These are phyloP conservation scores for Zarea fungicola DNA, from an alignment of 2,329 filamentous ascomycete genomes.

Conservation along the genomic window DNA sequence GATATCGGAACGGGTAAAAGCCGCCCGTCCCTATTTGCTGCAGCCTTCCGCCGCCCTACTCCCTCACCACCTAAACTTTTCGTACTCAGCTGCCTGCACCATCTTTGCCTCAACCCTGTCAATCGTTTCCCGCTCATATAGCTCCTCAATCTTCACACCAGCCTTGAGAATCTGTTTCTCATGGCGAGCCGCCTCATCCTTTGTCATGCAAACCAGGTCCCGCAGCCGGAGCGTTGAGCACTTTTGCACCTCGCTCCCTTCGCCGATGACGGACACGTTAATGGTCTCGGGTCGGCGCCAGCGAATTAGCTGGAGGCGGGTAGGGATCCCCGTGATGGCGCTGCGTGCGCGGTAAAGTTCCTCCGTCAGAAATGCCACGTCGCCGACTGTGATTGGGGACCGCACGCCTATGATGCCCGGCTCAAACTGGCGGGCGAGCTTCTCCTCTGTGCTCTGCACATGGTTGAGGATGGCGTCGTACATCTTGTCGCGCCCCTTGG, in stretches of 20 bases:
- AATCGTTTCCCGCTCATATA: constrained; percentile 68
- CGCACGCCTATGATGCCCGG: constrained; percentile 60
- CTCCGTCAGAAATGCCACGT: constrained; percentile 83
- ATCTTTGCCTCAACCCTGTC: constrained; percentile 61
- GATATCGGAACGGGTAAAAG: too few species aligned
- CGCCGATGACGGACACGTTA: constrained; percentile 56
- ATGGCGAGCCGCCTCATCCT: constrained; percentile 77
- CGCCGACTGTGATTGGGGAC: constrained; percentile 69
- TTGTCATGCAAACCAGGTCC: constrained; percentile 86
- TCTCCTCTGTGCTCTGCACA: constrained; percentile 75
- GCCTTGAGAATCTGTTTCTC: constrained; percentile 73
- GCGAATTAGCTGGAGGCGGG: constrained; percentile 70
- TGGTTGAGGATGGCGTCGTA: constrained; percentile 77
- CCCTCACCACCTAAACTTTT: constrained; percentile 39
- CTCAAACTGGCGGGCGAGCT: constrained; percentile 49
- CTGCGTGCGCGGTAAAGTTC: constrained; percentile 84
- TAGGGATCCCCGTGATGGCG: constrained; percentile 74
- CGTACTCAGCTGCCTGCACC: constrained; percentile 60
- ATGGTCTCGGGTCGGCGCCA: constrained; percentile 65
- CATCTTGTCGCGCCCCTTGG: constrained; percentile 83
- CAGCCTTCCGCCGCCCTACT: background rate
- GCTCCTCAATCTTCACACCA: constrained; percentile 58
- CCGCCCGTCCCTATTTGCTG: background rate
- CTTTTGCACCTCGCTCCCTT: constrained; percentile 68
- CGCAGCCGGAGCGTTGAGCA: constrained; percentile 61